These are phyloP conservation scores for Melanomma pulvis-pyrius DNA, from an alignment of 495 filamentous ascomycete species.

Conservation along the genomic window DNA sequence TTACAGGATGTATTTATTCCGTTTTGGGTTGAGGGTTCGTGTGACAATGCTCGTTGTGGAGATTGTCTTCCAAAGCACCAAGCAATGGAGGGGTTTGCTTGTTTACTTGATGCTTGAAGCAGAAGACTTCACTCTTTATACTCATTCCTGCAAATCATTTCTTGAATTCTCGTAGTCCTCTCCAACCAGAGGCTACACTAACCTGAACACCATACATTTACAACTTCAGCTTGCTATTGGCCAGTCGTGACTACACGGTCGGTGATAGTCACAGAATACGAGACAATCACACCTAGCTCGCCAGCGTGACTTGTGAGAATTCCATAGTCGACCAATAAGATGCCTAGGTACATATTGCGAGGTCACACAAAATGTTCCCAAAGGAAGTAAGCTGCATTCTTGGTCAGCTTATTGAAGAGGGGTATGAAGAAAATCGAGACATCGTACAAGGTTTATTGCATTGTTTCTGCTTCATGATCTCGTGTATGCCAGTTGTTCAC, in stretches of 20 bases:
- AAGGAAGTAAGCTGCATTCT: neutral
- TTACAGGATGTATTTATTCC: too few species aligned
- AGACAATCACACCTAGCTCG: neutral
- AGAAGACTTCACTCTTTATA: too few species aligned
- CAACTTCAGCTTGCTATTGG: neutral
- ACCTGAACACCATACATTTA: neutral
- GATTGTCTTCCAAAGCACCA: too few species aligned
- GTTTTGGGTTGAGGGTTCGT: too few species aligned
- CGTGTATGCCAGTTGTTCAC: too few species aligned
- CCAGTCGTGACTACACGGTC: neutral
- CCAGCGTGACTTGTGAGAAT: neutral
- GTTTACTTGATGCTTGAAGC: too few species aligned
- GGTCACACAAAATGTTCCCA: neutral
- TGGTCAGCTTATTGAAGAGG: neutral
- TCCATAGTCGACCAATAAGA: neutral
- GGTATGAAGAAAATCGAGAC: neutral
- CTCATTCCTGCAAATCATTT: neutral
- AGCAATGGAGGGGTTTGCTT: too few species aligned
- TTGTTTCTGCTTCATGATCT: too few species aligned
- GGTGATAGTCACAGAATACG: neutral
- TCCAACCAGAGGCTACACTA: neutral
- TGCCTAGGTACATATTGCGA: neutral
- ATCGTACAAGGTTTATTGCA: too few species aligned
- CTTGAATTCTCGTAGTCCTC: neutral
- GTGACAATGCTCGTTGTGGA: too few species aligned